These are phyloP conservation scores for Neoarthrinium moseri DNA, from an alignment of 2,329 filamentous ascomycete species.

Conservation along the genomic window DNA sequence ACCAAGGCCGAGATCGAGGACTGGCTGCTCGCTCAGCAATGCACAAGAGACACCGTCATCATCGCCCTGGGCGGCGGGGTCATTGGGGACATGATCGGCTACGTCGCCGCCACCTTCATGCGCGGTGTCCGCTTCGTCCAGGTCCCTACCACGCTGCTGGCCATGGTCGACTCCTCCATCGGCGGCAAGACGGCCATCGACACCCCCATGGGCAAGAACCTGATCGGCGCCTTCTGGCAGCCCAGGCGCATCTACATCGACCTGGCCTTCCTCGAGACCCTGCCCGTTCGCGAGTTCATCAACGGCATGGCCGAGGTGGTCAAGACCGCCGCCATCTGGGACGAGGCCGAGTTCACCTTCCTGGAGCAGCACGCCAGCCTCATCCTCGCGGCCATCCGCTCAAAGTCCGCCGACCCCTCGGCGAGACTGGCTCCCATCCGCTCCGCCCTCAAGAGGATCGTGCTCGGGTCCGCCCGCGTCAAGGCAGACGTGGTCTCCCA, in stretches of 20 bases:
- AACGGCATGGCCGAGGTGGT: slow-evolving; percentile 99
- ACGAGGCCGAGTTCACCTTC: slow-evolving; percentile 80
- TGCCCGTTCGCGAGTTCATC: slow-evolving; percentile 89
- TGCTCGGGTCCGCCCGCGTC: slow-evolving; percentile 85
- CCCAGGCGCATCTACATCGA: slow-evolving; percentile 93
- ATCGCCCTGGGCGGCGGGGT: slow-evolving; percentile 94
- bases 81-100: slow-evolving; percentile 97
- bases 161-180: slow-evolving; percentile 98
- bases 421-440: slow-evolving; percentile 69
- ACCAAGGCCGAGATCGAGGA: slow-evolving; percentile 97
- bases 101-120: slow-evolving; percentile 98
- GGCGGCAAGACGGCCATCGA: slow-evolving; percentile 98
- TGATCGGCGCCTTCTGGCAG: slow-evolving; percentile 96
- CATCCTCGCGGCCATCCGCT: slow-evolving; percentile 72
- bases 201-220: slow-evolving; percentile 91
- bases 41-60: slow-evolving; percentile 90
- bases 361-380: slow-evolving; percentile 78
- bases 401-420: slow-evolving; percentile 49
- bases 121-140: slow-evolving; percentile 94
- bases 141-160: slow-evolving; percentile 88
- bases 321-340: slow-evolving; percentile 96
- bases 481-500: slow-evolving; percentile 94
- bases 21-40: slow-evolving; percentile 91
- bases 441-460: slow-evolving; percentile 71
- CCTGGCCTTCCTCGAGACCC: slow-evolving; percentile 83